Evolutionary conservation across 2,329 filamentous ascomycete species (phyloP).

Genomic region (Gnomoniopsis sp.): DNA sequence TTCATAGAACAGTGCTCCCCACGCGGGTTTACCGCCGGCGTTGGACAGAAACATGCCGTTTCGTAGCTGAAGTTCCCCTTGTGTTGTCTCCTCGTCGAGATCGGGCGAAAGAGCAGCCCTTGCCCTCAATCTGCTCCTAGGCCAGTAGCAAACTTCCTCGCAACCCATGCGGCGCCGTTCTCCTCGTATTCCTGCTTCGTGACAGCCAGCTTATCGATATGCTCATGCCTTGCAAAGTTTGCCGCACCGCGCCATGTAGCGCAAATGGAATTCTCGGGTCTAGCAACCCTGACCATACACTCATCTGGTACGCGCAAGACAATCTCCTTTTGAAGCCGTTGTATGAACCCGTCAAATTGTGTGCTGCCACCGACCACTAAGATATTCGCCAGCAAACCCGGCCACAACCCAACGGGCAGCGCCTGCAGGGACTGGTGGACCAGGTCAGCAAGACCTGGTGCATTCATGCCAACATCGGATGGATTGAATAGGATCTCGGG

Average conservation of each 20-base stretch:
- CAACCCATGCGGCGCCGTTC: conserved; percentile 71
- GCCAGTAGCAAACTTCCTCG: conserved; percentile 61
- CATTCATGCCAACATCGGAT: conserved; percentile 77
- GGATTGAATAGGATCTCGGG: conserved; percentile 90
- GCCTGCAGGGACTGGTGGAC: conserved; percentile 73
- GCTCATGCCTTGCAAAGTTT: conserved; percentile 65
- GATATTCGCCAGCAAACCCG: conserved; percentile 80
- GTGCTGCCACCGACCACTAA: conserved; percentile 86
- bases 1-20: too few relatives aligned
- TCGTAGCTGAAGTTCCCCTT: too few relatives aligned
- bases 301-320: conserved; percentile 70
- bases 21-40: too few relatives aligned
- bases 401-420: conserved; percentile 79
- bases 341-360: conserved; percentile 74
- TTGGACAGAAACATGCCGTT: neutral
- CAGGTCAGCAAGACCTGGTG: conserved; percentile 79
- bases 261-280: conserved; percentile 68
- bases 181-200: conserved; percentile 90
- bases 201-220: conserved; percentile 68
- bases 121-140: conserved; percentile 23
- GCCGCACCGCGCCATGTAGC: conserved; percentile 87
- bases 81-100: neutral
- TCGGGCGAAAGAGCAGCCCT: too few relatives aligned
- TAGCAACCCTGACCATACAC: conserved; percentile 71
- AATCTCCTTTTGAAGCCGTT: conserved; percentile 73